Percentiles rank a stretch among this genome's conserved stretches.
Conservation (phyloP, 2,329 filamentous ascomycete species). For the Fusarium begoniae region DNA sequence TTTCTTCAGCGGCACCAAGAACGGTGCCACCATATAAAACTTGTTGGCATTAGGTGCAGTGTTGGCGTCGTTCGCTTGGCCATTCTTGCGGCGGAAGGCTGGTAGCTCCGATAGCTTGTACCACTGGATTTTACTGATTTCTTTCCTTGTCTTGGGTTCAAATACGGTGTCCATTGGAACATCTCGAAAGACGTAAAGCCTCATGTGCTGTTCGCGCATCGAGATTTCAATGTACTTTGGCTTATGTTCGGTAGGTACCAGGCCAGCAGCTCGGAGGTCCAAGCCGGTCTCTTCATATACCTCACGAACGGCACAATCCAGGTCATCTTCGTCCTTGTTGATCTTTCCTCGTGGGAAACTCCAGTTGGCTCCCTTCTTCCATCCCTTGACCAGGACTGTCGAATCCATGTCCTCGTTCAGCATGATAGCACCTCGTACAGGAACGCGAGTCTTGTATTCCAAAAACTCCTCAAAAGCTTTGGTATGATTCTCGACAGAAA, state of each 20-base stretch:
- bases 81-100: conserved; percentile 76
- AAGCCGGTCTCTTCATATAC: conserved; percentile 97
- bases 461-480: conserved; percentile 92
- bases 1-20: conserved; percentile 83
- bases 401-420: conserved; percentile 95
- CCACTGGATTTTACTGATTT: conserved; percentile 98
- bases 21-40: conserved; percentile 98
- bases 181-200: conserved; percentile 89
- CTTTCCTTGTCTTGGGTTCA: conserved; percentile 90
- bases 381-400: conserved; percentile 92
- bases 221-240: conserved; percentile 88
- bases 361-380: conserved; percentile 97
- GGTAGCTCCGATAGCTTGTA: conserved; percentile 90
- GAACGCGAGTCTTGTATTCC: conserved; percentile 92
- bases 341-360: conserved; percentile 98
- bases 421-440: conserved; percentile 92
- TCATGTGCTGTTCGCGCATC: conserved; percentile 92
- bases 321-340: conserved; percentile 93
- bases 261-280: conserved; percentile 77
- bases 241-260: conserved; percentile 76
- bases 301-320: conserved; percentile 93
- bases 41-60: conserved; percentile 76
- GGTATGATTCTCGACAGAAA: conserved; percentile 79
- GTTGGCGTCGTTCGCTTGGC: conserved; percentile 63
- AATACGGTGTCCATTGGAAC: conserved; percentile 89